These are phyloP conservation scores for Tulasnella sp. DNA, from an alignment of 768 basidiomycete genomes.

Conservation along the genomic window DNA sequence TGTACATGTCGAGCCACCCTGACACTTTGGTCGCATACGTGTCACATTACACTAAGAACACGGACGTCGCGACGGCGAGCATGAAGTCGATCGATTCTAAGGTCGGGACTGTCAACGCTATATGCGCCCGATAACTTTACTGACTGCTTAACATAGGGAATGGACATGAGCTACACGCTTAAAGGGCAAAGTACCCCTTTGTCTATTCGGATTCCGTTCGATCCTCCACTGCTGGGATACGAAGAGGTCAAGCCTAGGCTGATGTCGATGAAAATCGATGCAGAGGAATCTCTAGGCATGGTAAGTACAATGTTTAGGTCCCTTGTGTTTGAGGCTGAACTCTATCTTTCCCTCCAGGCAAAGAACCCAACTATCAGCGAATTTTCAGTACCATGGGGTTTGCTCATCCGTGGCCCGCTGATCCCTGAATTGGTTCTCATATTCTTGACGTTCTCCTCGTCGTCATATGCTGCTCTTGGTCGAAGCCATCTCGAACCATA, in stretches of 20 bases:
- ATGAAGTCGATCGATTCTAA: conserved; percentile 61
- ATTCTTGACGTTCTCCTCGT: conserved; percentile 24
- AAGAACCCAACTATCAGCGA: conserved; percentile 48
- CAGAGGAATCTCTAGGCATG: conserved; percentile 73
- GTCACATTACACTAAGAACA: conserved; percentile 10
- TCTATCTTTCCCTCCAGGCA: conserved; percentile 32
- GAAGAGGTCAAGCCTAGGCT: conserved; percentile 75
- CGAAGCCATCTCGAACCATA: conserved; percentile 28
- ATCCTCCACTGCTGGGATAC: conserved; percentile 62
- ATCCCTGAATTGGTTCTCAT: conserved; percentile 22
- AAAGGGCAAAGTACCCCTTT: conserved; percentile 33
- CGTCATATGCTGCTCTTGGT: conserved; percentile 18
- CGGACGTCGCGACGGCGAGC: conserved; percentile 38
- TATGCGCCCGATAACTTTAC: not conserved
- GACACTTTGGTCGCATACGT: conserved; percentile 79
- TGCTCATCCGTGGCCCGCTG: conserved; percentile 19
- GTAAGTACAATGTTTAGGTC: conserved; percentile 28
- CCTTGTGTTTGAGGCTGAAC: not conserved
- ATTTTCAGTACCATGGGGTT: conserved; percentile 36
- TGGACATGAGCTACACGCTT: conserved; percentile 54
- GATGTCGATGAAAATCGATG: conserved; percentile 66
- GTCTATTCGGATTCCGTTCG: conserved; percentile 44
- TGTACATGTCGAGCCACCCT: conserved; percentile 78
- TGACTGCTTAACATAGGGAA: conserved; percentile 35
- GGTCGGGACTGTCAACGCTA: conserved; percentile 21